These are phyloP conservation scores for Rhodomyrtus psidioides DNA, from an alignment of 441 rosid genomes.

Conservation along the genomic window DNA sequence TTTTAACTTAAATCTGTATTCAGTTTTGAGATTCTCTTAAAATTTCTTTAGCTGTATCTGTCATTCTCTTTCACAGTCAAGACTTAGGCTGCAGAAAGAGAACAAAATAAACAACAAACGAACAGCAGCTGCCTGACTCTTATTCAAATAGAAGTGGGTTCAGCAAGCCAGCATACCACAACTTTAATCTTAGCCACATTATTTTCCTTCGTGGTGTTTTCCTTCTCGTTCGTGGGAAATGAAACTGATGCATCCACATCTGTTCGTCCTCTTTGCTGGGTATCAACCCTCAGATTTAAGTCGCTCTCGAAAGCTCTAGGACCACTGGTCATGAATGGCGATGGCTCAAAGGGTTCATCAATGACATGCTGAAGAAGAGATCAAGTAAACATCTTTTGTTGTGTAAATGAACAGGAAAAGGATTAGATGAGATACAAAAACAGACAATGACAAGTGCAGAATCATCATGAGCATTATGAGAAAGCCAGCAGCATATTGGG, in stretches of 20 bases:
- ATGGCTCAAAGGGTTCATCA: slow-evolving; percentile 90
- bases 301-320: slow-evolving; percentile 64
- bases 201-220: slow-evolving; percentile 54
- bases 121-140: background rate
- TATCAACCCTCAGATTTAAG: slow-evolving; percentile 32
- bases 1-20: background rate
- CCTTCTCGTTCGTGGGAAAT: slow-evolving; percentile 53
- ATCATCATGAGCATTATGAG: background rate
- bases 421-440: background rate
- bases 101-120: background rate
- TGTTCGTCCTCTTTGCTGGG: slow-evolving; percentile 40
- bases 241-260: slow-evolving; percentile 50
- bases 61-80: background rate
- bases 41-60: background rate
- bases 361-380: slow-evolving; percentile 73
- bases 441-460: background rate
- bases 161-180: slow-evolving; percentile 58
- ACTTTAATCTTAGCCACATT: slow-evolving; percentile 95
- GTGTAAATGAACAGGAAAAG: background rate
- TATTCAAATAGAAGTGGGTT: background rate
- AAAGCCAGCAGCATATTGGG: background rate
- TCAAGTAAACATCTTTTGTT: slow-evolving; percentile 8
- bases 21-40: background rate
- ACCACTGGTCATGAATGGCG: slow-evolving; percentile 72
- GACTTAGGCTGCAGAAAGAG: background rate